Base-by-base conservation (phyloP, 495 filamentous ascomycete species). In the Neurospora pannonica region DNA sequence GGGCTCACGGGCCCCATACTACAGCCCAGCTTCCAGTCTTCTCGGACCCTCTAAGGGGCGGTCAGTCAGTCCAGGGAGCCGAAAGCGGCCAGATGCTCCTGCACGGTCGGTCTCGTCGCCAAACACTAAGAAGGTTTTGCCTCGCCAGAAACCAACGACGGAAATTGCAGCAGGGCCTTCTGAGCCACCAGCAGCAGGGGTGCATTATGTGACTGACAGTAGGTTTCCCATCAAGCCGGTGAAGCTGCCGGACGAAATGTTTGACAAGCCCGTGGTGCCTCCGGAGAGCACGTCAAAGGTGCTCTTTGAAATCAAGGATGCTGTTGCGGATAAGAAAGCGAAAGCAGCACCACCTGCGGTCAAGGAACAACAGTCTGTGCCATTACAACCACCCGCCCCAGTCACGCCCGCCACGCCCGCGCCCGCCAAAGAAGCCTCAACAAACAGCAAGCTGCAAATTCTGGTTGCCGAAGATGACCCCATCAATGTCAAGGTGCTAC, bases 401-500 rank as follows among this genome's bases (percentile, higher is more conserved):
- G 46, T 54, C 10, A 54, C 11, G 10, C 21, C 46, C 21, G 21
- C 7, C 6, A 36, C 21, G 15, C 54, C 54, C 3, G 54, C 28
- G 15, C 82, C 54, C 54, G 54, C 28, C 15, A 67, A 67, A 67
- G 28, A 67, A 34, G 6, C 15, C 1, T 17, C 28, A 9, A 15
- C 28, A 67, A 67, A 15, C 17, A 67, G 8, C 17, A 84, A 88
- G 28, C 84, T 95, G 37, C 86, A 86, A 38, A 89, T 97, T 3
- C 85, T 97, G 21, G 89, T 97, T 10, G 95, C 95, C 0, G 95
- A 98, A 80, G 95, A 98, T 76, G 95, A 98, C 77, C 94, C 94
- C 0, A 88, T 97, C 77, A 98, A 98, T 76, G 92, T 92, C 81
- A 94, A 90, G 77, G 95, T 98, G 74, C 83, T 97, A 9, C 87